Percentiles rank a stretch among this genome's conserved stretches.
Evolutionary conservation across 805 yeast species (phyloP).

Genomic region (Myxozyma neotropica): DNA sequence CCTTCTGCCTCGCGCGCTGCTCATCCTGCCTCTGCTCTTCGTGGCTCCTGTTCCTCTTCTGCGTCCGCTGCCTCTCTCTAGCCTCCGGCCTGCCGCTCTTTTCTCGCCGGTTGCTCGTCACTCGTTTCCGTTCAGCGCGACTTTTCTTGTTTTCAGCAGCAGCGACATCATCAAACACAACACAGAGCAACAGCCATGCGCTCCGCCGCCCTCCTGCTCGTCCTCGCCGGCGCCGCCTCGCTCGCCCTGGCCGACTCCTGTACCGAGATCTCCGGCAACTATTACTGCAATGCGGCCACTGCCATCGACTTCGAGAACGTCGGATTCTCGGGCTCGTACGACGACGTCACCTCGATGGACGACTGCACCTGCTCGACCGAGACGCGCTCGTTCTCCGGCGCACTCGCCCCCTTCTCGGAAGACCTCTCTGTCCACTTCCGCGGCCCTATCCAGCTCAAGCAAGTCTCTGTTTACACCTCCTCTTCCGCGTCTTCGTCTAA

Average conservation of each 20-base stretch:
- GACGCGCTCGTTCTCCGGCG: slow-evolving; percentile 63
- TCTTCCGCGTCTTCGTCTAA: slow-evolving; percentile 45
- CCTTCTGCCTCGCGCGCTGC: slow-evolving; percentile 6
- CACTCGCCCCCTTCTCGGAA: slow-evolving; percentile 78
- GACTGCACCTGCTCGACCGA: slow-evolving; percentile 64
- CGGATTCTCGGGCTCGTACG: slow-evolving; percentile 84
- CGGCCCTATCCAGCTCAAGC: slow-evolving; percentile 78
- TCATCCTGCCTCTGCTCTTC: neutral
- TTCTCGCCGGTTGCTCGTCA: slow-evolving; percentile 18
- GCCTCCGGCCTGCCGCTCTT: slow-evolving; percentile 23
- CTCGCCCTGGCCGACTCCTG: slow-evolving; percentile 20
- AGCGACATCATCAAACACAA: neutral
- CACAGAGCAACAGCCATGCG: slow-evolving; percentile 13
- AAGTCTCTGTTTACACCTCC: slow-evolving; percentile 85
- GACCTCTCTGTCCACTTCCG: slow-evolving; percentile 87
- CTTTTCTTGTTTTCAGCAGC: neutral
- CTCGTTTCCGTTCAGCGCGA: neutral
- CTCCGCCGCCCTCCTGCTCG: neutral
- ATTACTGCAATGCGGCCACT: slow-evolving; percentile 73
- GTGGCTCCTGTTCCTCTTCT: neutral
- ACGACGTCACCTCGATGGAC: slow-evolving; percentile 79
- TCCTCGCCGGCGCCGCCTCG: slow-evolving; percentile 13
- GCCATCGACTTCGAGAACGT: slow-evolving; percentile 70
- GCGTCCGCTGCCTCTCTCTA: neutral
- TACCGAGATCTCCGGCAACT: slow-evolving; percentile 58